phyloP scores from a whole-genome alignment of 768 basidiomycete species.

The Lepiota venenata region DNA sequence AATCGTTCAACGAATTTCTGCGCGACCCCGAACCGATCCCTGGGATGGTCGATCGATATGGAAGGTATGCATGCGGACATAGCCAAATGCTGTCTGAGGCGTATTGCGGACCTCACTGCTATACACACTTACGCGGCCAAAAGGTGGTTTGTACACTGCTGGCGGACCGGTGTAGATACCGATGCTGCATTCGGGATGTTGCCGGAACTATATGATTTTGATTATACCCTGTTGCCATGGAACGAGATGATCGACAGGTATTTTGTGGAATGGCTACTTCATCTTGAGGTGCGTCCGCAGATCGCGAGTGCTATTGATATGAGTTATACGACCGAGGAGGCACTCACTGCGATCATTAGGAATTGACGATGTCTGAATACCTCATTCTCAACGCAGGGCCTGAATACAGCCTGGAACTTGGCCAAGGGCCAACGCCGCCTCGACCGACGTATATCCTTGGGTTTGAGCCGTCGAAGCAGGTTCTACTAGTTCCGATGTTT shows the following conservation, averaged over 20 bases:
- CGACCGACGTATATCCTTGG: constrained; percentile 6
- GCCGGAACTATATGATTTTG: background rate
- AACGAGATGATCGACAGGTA: background rate
- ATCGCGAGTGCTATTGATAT: background rate
- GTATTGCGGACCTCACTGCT: background rate
- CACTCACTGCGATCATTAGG: background rate
- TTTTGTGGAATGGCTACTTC: constrained; percentile 3
- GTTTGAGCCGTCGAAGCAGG: background rate
- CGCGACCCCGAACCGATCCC: background rate
- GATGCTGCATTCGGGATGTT: background rate
- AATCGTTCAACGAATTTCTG: constrained; percentile 3
- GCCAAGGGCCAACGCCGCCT: background rate
- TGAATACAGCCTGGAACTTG: background rate
- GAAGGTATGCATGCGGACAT: background rate
- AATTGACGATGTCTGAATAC: constrained; percentile 5
- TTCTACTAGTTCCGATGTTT: constrained; percentile 1
- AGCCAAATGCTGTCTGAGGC: background rate
- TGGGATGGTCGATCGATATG: background rate
- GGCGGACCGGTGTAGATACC: background rate
- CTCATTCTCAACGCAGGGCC: background rate
- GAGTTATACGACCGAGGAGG: too few species aligned
- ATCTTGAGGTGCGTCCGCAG: background rate
- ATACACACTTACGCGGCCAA: background rate
- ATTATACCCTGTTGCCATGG: background rate
- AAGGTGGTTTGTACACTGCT: constrained; percentile 5